These are phyloP conservation scores for Stromatinia cepivora DNA, from an alignment of 2,329 filamentous ascomycete genomes.

Conservation along the genomic window DNA sequence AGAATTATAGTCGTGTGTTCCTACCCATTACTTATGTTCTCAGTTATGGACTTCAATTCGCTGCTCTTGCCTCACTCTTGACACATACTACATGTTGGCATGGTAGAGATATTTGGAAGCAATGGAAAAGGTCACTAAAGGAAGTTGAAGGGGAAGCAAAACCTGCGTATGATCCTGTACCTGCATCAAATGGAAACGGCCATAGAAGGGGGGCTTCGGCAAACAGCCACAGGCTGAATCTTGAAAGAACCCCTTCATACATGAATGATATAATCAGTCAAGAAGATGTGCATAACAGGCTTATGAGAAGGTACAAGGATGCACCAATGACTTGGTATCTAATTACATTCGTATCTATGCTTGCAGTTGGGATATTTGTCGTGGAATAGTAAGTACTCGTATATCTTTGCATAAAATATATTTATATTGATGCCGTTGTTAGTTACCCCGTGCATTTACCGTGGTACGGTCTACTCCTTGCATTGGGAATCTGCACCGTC, in stretches of 20 bases:
- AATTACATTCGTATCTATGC: slow-evolving; percentile 72
- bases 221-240: slow-evolving; percentile 24
- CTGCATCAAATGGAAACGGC: slow-evolving; percentile 23
- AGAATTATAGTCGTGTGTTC: slow-evolving; percentile 80
- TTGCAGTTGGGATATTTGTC: slow-evolving; percentile 76
- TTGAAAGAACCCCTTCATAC: slow-evolving; percentile 45
- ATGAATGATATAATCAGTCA: slow-evolving; percentile 59
- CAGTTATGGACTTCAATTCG: slow-evolving; percentile 85
- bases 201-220: slow-evolving; percentile 18
- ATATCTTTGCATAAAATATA: not conserved
- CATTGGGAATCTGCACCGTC: slow-evolving; percentile 72
- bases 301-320: slow-evolving; percentile 82
- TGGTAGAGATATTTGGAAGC: slow-evolving; percentile 75
- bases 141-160: slow-evolving; percentile 58
- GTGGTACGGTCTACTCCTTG: slow-evolving; percentile 82
- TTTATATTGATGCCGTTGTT: slow-evolving; percentile 1
- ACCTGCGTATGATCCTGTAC: slow-evolving; percentile 54
- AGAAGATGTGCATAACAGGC: slow-evolving; percentile 80
- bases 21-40: slow-evolving; percentile 84
- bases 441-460: slow-evolving; percentile 79
- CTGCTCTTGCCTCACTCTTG: slow-evolving; percentile 73
- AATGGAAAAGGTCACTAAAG: slow-evolving; percentile 68
- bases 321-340: slow-evolving; percentile 82
- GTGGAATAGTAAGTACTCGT: slow-evolving; percentile 71
- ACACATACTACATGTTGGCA: slow-evolving; percentile 85